A percentile compares a stretch with the other conserved stretches of the same genome.
Conservation (phyloP, 2,329 filamentous ascomycete species). For the Aspergillus sp. region DNA sequence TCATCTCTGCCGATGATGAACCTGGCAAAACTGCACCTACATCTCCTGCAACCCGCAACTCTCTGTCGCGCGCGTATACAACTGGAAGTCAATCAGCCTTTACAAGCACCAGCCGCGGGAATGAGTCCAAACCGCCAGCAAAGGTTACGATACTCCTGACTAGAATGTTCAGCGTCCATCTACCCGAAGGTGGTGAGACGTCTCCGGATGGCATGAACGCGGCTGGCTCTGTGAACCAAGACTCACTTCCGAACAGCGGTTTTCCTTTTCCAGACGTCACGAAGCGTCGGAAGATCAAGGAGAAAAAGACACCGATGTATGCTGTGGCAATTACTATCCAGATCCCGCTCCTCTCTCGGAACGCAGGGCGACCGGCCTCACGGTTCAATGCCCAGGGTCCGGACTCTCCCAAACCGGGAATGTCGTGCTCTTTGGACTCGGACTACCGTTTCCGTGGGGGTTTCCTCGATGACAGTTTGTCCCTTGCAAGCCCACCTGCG, state of each 20-base stretch:
- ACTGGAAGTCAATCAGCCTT: constrained; percentile 37
- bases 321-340: constrained; percentile 60
- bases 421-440: constrained; percentile 46
- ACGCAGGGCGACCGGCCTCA: constrained; percentile 37
- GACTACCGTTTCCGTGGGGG: constrained; percentile 41
- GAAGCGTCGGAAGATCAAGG: constrained; percentile 51
- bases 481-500: constrained; percentile 49
- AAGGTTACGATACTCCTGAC: constrained; percentile 59
- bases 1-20: constrained; percentile 50
- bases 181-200: constrained; percentile 49
- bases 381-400: constrained; percentile 36
- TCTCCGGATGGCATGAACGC: constrained; percentile 37
- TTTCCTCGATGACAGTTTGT: constrained; percentile 43
- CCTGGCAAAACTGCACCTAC: constrained; percentile 24
- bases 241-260: constrained; percentile 36
- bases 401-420: constrained; percentile 34
- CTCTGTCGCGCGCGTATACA: constrained; percentile 42
- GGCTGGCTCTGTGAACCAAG: constrained; percentile 34
- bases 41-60: constrained; percentile 35
- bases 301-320: constrained; percentile 60
- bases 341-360: constrained; percentile 47
- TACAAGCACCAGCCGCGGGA: constrained; percentile 24
- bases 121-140: constrained; percentile 43
- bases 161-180: constrained; percentile 59
- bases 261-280: constrained; percentile 42